These are phyloP conservation scores for Rhodomyrtus psidioides DNA, from an alignment of 441 rosid species.

Conservation along the genomic window DNA sequence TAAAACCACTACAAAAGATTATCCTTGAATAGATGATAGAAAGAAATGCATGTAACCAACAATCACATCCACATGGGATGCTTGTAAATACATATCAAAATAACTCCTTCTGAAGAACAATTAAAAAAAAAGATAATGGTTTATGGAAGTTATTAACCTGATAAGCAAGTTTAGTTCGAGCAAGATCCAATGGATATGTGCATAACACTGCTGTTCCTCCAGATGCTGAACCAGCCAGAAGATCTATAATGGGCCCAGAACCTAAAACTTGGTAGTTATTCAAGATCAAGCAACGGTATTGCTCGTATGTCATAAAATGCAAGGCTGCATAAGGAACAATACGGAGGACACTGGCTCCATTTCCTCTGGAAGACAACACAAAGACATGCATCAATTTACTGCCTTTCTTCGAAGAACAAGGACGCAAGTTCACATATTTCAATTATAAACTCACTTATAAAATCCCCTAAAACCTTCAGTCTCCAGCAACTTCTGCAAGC, in stretches of 20 bases:
- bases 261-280: slow-evolving; percentile 57
- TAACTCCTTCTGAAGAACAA: background rate
- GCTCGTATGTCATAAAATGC: slow-evolving; percentile 96
- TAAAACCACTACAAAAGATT: background rate
- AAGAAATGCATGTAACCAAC: background rate
- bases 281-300: slow-evolving; percentile 82
- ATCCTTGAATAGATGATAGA: background rate
- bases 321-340: slow-evolving; percentile 96
- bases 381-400: slow-evolving; percentile 5
- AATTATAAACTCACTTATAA: slow-evolving; percentile 50
- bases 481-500: slow-evolving; percentile 64
- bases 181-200: slow-evolving; percentile 91
- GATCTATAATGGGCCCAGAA: slow-evolving; percentile 85
- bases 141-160: slow-evolving; percentile 42
- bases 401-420: background rate
- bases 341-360: slow-evolving; percentile 91
- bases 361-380: slow-evolving; percentile 50
- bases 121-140: background rate
- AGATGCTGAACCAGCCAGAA: slow-evolving; percentile 88
- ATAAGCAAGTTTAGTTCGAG: slow-evolving; percentile 96
- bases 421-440: background rate
- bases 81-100: background rate
- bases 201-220: slow-evolving; percentile 97
- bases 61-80: background rate
- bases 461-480: slow-evolving; percentile 84